A percentile compares a stretch with the other conserved stretches of the same genome.
phyloP scores from a whole-genome alignment of 768 basidiomycete genomes.

The Suillus occidentalis region DNA sequence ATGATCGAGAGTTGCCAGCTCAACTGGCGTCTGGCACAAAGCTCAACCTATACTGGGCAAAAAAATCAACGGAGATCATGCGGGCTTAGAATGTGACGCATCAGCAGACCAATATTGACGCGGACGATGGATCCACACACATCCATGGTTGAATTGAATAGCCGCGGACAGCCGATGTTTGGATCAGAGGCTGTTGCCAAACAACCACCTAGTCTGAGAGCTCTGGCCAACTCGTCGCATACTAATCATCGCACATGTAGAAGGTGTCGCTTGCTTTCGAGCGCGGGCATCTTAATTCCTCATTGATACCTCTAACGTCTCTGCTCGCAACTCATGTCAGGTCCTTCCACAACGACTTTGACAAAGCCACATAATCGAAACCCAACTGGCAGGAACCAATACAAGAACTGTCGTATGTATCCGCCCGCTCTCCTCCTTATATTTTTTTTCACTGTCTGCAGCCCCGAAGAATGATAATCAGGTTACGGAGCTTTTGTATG shows the following conservation, averaged over 20 bases:
- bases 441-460: conserved; percentile 7
- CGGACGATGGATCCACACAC: too few species aligned
- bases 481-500: conserved; percentile 17
- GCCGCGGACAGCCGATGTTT: neutral
- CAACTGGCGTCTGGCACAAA: too few species aligned
- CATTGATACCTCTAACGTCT: neutral
- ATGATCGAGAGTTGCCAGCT: neutral
- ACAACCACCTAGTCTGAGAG: neutral
- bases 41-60: too few species aligned
- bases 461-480: conserved; percentile 25
- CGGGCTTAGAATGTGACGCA: too few species aligned
- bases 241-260: conserved; percentile 1
- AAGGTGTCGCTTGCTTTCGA: neutral
- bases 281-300: neutral
- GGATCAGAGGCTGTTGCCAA: conserved; percentile 2
- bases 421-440: neutral
- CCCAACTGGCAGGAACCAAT: conserved; percentile 28
- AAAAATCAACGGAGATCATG: too few species aligned
- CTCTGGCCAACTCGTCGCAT: neutral
- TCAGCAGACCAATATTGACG: too few species aligned
- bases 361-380: conserved; percentile 19
- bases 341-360: neutral
- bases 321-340: conserved; percentile 7
- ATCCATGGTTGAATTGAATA: neutral
- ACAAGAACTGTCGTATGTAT: conserved; percentile 31